Evolutionary conservation across 805 yeast species (phyloP).

Genomic region (Alloascoidea africana): DNA sequence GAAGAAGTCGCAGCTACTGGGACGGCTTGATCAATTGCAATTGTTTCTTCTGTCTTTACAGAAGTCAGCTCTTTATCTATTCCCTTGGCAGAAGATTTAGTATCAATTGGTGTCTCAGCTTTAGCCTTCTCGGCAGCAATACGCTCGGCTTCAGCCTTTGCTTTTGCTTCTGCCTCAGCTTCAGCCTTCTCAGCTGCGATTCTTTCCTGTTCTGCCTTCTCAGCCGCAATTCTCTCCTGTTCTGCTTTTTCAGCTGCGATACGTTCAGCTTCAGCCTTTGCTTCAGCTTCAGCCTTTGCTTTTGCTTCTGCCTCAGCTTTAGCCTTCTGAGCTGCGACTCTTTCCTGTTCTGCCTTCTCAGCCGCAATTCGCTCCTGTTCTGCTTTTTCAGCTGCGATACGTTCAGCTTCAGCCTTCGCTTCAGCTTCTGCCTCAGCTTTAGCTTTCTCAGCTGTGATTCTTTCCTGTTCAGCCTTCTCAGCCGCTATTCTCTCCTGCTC

Average conservation of each 20-base stretch:
- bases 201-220: background rate
- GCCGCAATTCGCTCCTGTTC: background rate
- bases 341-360: constrained; percentile 1
- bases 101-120: too few species aligned
- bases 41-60: background rate
- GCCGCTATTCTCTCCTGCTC: background rate
- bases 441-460: background rate
- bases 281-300: background rate
- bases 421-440: background rate
- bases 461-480: background rate
- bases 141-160: background rate
- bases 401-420: background rate
- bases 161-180: background rate
- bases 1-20: background rate
- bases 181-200: constrained; percentile 1
- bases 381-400: background rate
- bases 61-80: too few species aligned
- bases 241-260: background rate
- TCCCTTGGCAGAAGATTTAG: too few species aligned
- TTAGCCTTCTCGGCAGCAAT: constrained; percentile 1
- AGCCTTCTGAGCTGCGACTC: background rate
- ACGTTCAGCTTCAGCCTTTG: background rate
- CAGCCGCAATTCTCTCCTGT: background rate
- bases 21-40: background rate
- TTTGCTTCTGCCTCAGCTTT: background rate